Base-by-base conservation (phyloP, 345 rosid species). In the Bruguiera parviflora region DNA sequence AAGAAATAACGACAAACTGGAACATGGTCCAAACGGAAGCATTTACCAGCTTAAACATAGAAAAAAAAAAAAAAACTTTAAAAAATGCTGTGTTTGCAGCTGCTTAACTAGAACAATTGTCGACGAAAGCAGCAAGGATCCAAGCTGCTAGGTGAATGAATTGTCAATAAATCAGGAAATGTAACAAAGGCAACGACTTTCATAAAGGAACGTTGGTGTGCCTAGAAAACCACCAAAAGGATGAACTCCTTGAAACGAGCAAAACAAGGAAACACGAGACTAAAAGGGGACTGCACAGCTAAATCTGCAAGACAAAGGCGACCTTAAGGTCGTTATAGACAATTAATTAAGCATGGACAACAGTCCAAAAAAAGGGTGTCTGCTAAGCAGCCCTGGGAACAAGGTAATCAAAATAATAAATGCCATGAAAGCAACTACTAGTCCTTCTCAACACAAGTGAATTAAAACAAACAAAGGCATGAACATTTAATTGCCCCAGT, bases 341-440 rank as follows among this genome's bases (percentile, higher is more conserved):
- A 79, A 81, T 85, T 61, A 87, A 73, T 71, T 53, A 65, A 53
- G 64, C 37, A 58, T 52, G 67, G 72, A 53, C 53, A 71, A 69
- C 49, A 43, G 19, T 27, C 35, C 69, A 61, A 63, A 43, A 69
- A 57, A 69, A 47, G 52, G 81, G 71, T 65, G 69, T 60, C 63
- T 55, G 60, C 73, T 63, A 62, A 62, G 55, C 53, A 77, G 32
- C 66, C 75, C 81, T 21, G 28, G 74, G 73, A 69, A 56, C 55
- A 76, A 77, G 81, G 69, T 31, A 64, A 71, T 27, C 64, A 83
- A 73, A 79, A 82, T 68, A 81, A 27, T 79, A 74, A 67, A 77
- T 61, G 66, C 63, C 75, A 56, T 39, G 83, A 83, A 70, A 79
- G 81, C 84, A 78, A 78, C 74, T 71, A 22, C 20, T n/a, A 24